Evolutionary conservation across 2,329 filamentous ascomycete species (phyloP).

Genomic region (Colletotrichum sp.): DNA sequence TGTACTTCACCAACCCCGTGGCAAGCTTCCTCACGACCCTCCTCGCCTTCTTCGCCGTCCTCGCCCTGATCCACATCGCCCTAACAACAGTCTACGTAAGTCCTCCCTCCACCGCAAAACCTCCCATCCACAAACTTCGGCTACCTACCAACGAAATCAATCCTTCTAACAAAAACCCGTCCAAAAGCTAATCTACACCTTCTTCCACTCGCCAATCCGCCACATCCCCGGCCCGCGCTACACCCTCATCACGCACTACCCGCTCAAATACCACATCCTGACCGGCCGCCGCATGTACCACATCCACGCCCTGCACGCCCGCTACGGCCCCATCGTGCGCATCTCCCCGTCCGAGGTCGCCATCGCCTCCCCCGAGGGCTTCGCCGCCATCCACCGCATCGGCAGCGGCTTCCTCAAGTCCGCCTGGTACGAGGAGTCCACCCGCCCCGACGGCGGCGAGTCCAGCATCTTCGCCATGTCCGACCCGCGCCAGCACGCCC

Average conservation of each 20-base stretch:
- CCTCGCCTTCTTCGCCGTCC: not conserved
- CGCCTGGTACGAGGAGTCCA: slow-evolving; percentile 5
- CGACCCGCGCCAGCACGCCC: slow-evolving; percentile 1
- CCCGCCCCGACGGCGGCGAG: not conserved
- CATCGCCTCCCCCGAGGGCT: not conserved
- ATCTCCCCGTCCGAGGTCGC: slow-evolving; percentile 11
- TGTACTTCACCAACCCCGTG: not conserved
- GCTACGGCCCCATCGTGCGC: slow-evolving; percentile 3
- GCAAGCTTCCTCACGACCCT: not conserved
- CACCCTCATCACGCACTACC: slow-evolving; percentile 3
- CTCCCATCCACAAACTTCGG: not conserved
- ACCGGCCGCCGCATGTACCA: slow-evolving; percentile 3
- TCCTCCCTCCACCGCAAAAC: not conserved
- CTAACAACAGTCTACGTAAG: not conserved
- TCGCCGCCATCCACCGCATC: slow-evolving; percentile 5
- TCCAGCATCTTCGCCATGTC: slow-evolving; percentile 5
- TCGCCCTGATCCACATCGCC: not conserved
- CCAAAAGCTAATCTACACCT: not conserved
- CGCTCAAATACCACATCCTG: not conserved
- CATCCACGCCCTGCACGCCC: slow-evolving; percentile 6
- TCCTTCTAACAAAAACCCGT: not conserved
- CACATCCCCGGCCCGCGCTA: slow-evolving; percentile 6
- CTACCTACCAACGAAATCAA: not conserved
- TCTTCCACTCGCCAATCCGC: not conserved
- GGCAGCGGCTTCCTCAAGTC: slow-evolving; percentile 8